These are phyloP conservation scores for Hippophae tibetana DNA, from an alignment of 306 rosid genomes.

Conservation along the genomic window DNA sequence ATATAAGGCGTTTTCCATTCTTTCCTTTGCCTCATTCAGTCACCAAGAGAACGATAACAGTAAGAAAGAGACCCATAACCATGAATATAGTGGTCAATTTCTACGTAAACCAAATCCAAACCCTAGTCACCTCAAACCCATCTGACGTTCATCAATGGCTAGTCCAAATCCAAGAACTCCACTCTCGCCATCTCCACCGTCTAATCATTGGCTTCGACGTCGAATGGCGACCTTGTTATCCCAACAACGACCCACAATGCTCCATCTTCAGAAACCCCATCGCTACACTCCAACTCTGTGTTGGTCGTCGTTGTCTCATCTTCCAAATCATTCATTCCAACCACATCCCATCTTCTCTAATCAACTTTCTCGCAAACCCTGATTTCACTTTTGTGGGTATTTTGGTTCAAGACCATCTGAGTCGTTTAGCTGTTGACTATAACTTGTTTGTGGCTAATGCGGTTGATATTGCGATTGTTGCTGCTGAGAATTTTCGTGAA, in stretches of 20 bases:
- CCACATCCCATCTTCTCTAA: slow-evolving; percentile 18
- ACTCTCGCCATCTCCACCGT: slow-evolving; percentile 8
- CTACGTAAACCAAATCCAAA: too few relatives aligned
- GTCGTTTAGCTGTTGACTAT: slow-evolving; percentile 27
- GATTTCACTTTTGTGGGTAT: slow-evolving; percentile 31
- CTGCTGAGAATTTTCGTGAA: slow-evolving; percentile 5
- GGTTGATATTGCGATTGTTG: slow-evolving; percentile 26
- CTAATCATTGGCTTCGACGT: slow-evolving; percentile 38
- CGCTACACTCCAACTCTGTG: slow-evolving; percentile 39
- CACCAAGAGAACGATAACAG: too few relatives aligned
- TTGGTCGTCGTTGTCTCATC: slow-evolving; percentile 27
- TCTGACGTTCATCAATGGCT: too few relatives aligned
- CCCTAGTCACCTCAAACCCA: too few relatives aligned
- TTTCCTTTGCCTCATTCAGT: too few relatives aligned
- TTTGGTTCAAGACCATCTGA: slow-evolving; percentile 23
- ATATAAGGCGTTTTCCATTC: too few relatives aligned
- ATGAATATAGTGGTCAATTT: too few relatives aligned
- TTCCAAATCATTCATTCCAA: slow-evolving; percentile 22
- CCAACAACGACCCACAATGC: background rate
- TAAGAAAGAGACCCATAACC: too few relatives aligned
- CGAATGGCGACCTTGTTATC: slow-evolving; percentile 38
- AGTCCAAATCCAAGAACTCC: slow-evolving; percentile 1
- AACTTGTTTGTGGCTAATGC: slow-evolving; percentile 15
- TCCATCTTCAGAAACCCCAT: slow-evolving; percentile 10
- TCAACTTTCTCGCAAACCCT: slow-evolving; percentile 16